Conservation (phyloP, 2,329 filamentous ascomycete species). For the Pleurostoma richardsiae region DNA sequence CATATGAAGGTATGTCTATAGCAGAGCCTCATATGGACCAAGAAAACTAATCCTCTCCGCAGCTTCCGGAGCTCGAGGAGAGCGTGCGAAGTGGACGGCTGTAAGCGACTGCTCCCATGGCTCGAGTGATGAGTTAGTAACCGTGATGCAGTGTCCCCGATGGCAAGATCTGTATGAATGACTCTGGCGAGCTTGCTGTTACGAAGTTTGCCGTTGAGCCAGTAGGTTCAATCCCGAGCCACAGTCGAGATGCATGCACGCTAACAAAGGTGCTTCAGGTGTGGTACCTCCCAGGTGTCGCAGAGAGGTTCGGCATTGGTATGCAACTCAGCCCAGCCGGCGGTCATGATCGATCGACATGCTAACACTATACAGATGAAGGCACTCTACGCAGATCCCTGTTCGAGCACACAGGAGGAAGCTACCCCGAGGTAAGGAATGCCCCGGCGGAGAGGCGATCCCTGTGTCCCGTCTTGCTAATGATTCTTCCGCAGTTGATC, state of each 20-base stretch:
- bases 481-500: constrained; percentile 55
- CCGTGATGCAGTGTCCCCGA: constrained; percentile 52
- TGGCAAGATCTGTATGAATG: constrained; percentile 85
- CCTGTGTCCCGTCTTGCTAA: background rate
- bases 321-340: constrained; percentile 17
- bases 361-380: constrained; percentile 57
- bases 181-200: constrained; percentile 80
- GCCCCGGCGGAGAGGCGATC: background rate
- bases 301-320: constrained; percentile 89
- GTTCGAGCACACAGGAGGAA: constrained; percentile 94
- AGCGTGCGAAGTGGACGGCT: constrained; percentile 77
- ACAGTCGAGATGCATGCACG: too few relatives aligned
- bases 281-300: constrained; percentile 83
- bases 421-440: constrained; percentile 70
- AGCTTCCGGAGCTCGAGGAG: constrained; percentile 86
- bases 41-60: constrained; percentile 5
- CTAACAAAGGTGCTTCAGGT: constrained; percentile 30
- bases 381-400: constrained; percentile 77
- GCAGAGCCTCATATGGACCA: background rate
- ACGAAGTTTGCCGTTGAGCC: constrained; percentile 98
- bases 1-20: constrained; percentile 67
- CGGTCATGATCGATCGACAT: background rate
- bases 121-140: constrained; percentile 5
- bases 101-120: constrained; percentile 26
- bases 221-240: constrained; percentile 41